Conservation (phyloP, 139 green algal species). For the Chlamydomonas urium region DNA sequence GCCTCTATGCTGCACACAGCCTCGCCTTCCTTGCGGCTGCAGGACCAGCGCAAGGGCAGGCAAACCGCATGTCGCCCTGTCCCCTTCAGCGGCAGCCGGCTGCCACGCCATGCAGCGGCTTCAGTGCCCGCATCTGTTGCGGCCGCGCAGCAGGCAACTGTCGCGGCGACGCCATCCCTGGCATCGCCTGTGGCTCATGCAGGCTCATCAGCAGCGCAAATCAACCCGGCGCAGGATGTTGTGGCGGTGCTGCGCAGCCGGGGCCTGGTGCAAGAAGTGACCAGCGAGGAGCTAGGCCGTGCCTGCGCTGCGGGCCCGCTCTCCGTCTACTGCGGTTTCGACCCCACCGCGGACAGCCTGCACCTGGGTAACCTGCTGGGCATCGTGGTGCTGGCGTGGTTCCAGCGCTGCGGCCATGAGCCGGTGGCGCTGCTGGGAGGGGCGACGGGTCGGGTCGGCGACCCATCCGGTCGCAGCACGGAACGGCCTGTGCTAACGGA, state of each 20-base stretch:
- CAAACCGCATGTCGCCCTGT: too few relatives aligned
- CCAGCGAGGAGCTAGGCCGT: slow-evolving; percentile 63
- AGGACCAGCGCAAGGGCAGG: too few relatives aligned
- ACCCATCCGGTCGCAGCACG: slow-evolving; percentile 80
- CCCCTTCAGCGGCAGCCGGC: too few relatives aligned
- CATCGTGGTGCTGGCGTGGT: slow-evolving; percentile 97
- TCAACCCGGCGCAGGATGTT: too few relatives aligned
- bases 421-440: slow-evolving; percentile 86
- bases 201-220: too few relatives aligned
- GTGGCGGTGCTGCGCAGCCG: slow-evolving; percentile 73
- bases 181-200: too few relatives aligned
- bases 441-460: slow-evolving; percentile 89
- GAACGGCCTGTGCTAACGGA: slow-evolving; percentile 90
- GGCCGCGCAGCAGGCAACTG: too few relatives aligned
- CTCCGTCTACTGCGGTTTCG: slow-evolving; percentile 94
- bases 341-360: slow-evolving; percentile 91
- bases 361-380: slow-evolving; percentile 95
- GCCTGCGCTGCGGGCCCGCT: slow-evolving; percentile 41
- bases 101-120: too few relatives aligned
- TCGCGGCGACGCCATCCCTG: too few relatives aligned
- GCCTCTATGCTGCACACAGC: too few relatives aligned
- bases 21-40: too few relatives aligned
- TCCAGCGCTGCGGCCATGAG: slow-evolving; percentile 77
- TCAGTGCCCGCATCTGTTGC: too few relatives aligned
- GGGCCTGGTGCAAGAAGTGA: slow-evolving; percentile 75